Percentiles rank a stretch among this genome's conserved stretches.
These are phyloP conservation scores for Coemansia sp. DNA, from an alignment of 192 early-diverging fungal species.

Conservation along the genomic window DNA sequence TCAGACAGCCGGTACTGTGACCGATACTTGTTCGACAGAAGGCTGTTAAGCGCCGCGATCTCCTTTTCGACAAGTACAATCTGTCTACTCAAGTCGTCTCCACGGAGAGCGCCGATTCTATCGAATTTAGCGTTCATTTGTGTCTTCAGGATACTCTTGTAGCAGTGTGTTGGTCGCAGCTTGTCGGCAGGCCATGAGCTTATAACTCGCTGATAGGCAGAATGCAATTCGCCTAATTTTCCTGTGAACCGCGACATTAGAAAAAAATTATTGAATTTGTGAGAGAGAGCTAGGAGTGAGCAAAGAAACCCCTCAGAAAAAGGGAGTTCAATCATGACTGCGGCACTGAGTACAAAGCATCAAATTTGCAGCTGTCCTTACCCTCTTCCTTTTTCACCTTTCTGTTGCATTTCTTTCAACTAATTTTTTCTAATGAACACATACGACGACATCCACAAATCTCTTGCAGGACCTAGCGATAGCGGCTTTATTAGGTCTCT, in stretches of 20 bases:
- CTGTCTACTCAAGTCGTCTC: conserved; percentile 22
- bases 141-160: conserved; percentile 58
- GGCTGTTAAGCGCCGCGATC: conserved; percentile 22
- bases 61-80: conserved; percentile 17
- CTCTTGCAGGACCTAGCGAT: conserved; percentile 26
- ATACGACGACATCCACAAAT: conserved; percentile 2
- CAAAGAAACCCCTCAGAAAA: neutral
- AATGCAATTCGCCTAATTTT: conserved; percentile 53
- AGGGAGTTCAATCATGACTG: neutral
- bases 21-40: conserved; percentile 27
- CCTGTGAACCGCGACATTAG: conserved; percentile 34
- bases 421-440: neutral
- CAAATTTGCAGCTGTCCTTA: neutral
- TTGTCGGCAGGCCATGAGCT: conserved; percentile 65
- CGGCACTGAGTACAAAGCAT: too few species aligned
- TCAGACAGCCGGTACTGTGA: conserved; percentile 24
- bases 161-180: conserved; percentile 65
- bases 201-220: conserved; percentile 59
- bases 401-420: neutral
- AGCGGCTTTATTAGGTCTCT: conserved; percentile 26
- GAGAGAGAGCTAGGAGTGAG: neutral
- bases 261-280: conserved; percentile 9
- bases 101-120: conserved; percentile 18
- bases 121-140: conserved; percentile 43
- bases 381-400: neutral